Evolutionary conservation across 805 yeast genomes (phyloP).

Genomic region (Kuraishia cidri): DNA sequence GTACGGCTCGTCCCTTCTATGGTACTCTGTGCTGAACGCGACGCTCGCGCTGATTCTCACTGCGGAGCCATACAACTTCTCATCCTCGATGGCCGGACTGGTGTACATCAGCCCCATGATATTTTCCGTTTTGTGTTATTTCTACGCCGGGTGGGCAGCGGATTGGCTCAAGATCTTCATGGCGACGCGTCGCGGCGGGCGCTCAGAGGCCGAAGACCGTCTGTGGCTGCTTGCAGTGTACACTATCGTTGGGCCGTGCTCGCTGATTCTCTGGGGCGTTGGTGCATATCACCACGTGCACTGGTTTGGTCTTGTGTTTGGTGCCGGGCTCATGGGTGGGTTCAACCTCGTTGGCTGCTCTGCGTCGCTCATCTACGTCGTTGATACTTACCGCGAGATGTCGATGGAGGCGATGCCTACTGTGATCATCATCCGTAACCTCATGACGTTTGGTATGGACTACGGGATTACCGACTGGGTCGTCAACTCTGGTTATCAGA

Average conservation of each 20-base stretch:
- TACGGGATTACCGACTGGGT: conserved; percentile 60
- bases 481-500: conserved; percentile 38
- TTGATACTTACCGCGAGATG: conserved; percentile 48
- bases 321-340: conserved; percentile 50
- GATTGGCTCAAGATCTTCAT: conserved; percentile 40
- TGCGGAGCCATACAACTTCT: conserved; percentile 41
- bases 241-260: conserved; percentile 41
- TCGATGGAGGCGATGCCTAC: conserved; percentile 45
- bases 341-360: conserved; percentile 43
- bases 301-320: conserved; percentile 48
- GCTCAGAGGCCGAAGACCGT: conserved; percentile 49
- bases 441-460: conserved; percentile 50
- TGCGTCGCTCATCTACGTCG: conserved; percentile 39
- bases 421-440: conserved; percentile 46
- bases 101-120: conserved; percentile 45
- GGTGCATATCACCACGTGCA: conserved; percentile 46
- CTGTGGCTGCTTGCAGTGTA: conserved; percentile 40
- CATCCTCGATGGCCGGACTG: conserved; percentile 36
- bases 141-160: conserved; percentile 37
- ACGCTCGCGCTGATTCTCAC: conserved; percentile 35
- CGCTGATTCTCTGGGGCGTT: conserved; percentile 54
- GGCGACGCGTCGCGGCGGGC: conserved; percentile 41
- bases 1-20: conserved; percentile 38
- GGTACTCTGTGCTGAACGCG: conserved; percentile 41
- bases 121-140: conserved; percentile 32